Evolutionary conservation across 768 basidiomycete genomes (phyloP).

Genomic region (Trametes elegans): DNA sequence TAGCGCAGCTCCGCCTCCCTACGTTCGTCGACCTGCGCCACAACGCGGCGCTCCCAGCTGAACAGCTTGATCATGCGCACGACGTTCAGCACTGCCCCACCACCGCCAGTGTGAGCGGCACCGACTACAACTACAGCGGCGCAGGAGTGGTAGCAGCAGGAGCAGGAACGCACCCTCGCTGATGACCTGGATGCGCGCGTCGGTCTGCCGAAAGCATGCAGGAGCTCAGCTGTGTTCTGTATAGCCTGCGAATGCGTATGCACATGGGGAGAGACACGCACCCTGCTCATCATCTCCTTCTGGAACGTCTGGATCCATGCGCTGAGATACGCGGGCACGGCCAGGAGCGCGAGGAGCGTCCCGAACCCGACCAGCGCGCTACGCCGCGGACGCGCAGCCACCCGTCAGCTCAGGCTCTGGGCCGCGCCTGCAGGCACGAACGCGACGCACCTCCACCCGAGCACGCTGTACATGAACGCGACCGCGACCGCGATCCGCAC

Average conservation of each 20-base stretch:
- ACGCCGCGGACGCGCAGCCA: neutral
- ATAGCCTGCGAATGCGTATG: too few species aligned
- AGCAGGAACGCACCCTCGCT: conserved; percentile 36
- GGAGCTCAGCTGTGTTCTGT: too few species aligned
- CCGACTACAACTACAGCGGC: too few species aligned
- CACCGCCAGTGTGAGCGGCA: too few species aligned
- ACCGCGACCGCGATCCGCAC: conserved; percentile 15
- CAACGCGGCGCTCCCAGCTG: conserved; percentile 44
- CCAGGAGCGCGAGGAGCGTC: conserved; percentile 39
- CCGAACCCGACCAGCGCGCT: conserved; percentile 42
- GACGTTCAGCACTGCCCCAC: conserved; percentile 36
- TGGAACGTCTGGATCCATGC: conserved; percentile 36
- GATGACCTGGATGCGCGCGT: conserved; percentile 44
- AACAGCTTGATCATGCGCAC: conserved; percentile 52
- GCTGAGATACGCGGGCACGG: conserved; percentile 41
- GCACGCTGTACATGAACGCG: conserved; percentile 42
- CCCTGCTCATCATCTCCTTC: conserved; percentile 39
- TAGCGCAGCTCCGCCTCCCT: conserved; percentile 60
- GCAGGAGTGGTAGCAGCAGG: too few species aligned
- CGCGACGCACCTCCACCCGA: conserved; percentile 44
- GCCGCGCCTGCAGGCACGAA: too few species aligned
- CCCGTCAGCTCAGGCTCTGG: too few species aligned
- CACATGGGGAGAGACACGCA: conserved; percentile 13
- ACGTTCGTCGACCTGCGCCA: conserved; percentile 49
- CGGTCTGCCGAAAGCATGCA: conserved; percentile 37